Percentiles rank a stretch among this genome's conserved stretches.
phyloP scores from a whole-genome alignment of 1,139 yeast genomes.

The Protomyces inundatus region DNA sequence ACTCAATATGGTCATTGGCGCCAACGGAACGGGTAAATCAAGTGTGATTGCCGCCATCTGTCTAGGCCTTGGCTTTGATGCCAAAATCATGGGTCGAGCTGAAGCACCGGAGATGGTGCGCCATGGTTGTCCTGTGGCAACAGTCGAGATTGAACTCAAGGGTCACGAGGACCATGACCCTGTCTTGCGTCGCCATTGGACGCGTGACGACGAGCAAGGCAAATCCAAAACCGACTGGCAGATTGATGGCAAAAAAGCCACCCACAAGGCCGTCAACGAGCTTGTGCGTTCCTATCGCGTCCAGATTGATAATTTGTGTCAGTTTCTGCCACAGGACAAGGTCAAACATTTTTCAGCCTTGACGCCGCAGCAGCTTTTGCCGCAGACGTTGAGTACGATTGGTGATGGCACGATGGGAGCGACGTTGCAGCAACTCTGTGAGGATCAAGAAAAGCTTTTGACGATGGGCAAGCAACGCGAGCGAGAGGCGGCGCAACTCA shows the following conservation, averaged over 20 bases:
- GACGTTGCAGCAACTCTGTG: slow-evolving; percentile 55
- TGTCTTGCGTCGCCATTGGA: slow-evolving; percentile 42
- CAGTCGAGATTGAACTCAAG: slow-evolving; percentile 62
- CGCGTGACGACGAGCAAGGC: slow-evolving; percentile 6
- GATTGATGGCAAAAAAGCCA: slow-evolving; percentile 46
- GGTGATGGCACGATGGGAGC: slow-evolving; percentile 56
- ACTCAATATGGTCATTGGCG: slow-evolving; percentile 89
- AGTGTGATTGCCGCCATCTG: slow-evolving; percentile 93
- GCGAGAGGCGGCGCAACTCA: slow-evolving; percentile 32
- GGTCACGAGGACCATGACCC: slow-evolving; percentile 41
- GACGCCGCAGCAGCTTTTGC: slow-evolving; percentile 65
- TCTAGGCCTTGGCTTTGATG: slow-evolving; percentile 77
- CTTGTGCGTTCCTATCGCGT: slow-evolving; percentile 55
- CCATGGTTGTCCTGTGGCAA: slow-evolving; percentile 55
- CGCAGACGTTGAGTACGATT: slow-evolving; percentile 77
- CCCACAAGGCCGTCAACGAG: slow-evolving; percentile 48
- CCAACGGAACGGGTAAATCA: slow-evolving; percentile 95
- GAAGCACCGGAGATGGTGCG: slow-evolving; percentile 65
- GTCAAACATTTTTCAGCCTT: slow-evolving; percentile 88
- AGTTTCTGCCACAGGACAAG: slow-evolving; percentile 89
- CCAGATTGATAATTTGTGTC: slow-evolving; percentile 87
- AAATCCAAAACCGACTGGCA: slow-evolving; percentile 50
- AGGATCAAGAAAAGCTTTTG: slow-evolving; percentile 45
- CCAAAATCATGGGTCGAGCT: slow-evolving; percentile 75
- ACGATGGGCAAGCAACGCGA: slow-evolving; percentile 29